These are phyloP conservation scores for Chamaenerion angustifolium DNA, from an alignment of 345 rosid species.

Conservation along the genomic window DNA sequence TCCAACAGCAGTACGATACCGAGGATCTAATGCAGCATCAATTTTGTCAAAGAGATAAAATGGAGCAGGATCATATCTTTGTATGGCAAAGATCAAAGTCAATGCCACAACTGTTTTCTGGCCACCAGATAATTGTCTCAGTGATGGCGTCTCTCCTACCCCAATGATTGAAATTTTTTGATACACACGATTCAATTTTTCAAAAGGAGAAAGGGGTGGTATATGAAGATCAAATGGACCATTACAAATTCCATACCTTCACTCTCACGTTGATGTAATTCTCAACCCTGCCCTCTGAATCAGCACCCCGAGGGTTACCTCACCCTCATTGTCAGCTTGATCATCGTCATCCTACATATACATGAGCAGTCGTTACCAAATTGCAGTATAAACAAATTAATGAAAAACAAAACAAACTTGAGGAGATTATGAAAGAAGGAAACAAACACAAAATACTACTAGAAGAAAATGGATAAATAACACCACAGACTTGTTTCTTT, in stretches of 20 bases:
- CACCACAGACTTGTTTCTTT: slow-evolving; percentile 63
- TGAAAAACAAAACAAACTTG: too few relatives aligned
- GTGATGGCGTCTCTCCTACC: slow-evolving; percentile 88
- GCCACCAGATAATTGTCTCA: slow-evolving; percentile 93
- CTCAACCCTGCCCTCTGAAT: slow-evolving; percentile 74
- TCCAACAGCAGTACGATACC: slow-evolving; percentile 88
- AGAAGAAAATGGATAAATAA: not conserved
- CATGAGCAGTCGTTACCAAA: not conserved
- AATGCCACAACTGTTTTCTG: slow-evolving; percentile 96
- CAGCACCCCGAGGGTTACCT: slow-evolving; percentile 55
- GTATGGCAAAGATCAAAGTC: slow-evolving; percentile 87
- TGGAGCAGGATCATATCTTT: slow-evolving; percentile 93
- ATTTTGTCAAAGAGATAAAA: slow-evolving; percentile 94
- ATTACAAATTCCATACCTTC: slow-evolving; percentile 35
- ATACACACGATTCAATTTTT: not conserved
- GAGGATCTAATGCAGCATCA: slow-evolving; percentile 94
- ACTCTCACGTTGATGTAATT: slow-evolving; percentile 92
- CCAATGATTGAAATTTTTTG: slow-evolving; percentile 83
- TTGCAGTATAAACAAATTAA: not conserved
- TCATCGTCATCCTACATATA: slow-evolving; percentile 53
- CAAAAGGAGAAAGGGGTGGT: too few relatives aligned
- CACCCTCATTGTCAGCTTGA: slow-evolving; percentile 51
- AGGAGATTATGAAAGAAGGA: too few relatives aligned
- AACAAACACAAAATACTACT: not conserved
- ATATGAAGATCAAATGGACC: not conserved